These are phyloP conservation scores for Artemisia tridentata DNA, from an alignment of 129 eudicot genomes.

Conservation along the genomic window DNA sequence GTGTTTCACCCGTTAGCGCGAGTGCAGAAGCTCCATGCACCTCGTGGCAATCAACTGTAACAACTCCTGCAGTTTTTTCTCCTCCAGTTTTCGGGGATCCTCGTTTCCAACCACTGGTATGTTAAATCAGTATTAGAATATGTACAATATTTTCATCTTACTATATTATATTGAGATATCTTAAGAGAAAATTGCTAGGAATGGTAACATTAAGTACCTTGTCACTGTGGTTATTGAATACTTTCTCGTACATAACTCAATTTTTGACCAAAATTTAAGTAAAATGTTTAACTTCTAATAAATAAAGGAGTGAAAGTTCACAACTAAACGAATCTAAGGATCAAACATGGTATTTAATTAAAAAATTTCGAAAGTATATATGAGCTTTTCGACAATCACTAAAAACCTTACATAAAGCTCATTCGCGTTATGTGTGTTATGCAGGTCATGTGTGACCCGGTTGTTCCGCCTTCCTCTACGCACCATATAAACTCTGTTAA, in stretches of 20 bases:
- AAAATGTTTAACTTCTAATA: no score
- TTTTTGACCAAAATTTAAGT: no score
- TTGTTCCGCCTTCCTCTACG: neutral
- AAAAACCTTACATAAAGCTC: neutral
- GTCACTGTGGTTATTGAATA: no score
- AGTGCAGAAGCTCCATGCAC: neutral
- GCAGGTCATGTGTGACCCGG: neutral
- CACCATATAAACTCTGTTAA: neutral
- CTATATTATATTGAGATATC: neutral
- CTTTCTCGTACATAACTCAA: no score
- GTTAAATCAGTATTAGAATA: no score
- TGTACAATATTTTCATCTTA: no score
- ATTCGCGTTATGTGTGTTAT: neutral
- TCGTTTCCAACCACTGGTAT: conserved; percentile 4
- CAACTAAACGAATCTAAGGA: no score
- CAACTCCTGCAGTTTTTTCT: neutral
- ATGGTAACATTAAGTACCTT: no score
- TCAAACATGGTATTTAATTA: no score
- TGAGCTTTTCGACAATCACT: no score
- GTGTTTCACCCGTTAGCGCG: neutral
- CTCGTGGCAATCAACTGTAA: neutral
- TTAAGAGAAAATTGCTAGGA: neutral
- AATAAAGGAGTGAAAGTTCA: no score
- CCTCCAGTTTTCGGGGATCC: neutral
- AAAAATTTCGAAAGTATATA: no score